phyloP scores from a whole-genome alignment of 495 filamentous ascomycete genomes.

The Cercophora newfieldiana region DNA sequence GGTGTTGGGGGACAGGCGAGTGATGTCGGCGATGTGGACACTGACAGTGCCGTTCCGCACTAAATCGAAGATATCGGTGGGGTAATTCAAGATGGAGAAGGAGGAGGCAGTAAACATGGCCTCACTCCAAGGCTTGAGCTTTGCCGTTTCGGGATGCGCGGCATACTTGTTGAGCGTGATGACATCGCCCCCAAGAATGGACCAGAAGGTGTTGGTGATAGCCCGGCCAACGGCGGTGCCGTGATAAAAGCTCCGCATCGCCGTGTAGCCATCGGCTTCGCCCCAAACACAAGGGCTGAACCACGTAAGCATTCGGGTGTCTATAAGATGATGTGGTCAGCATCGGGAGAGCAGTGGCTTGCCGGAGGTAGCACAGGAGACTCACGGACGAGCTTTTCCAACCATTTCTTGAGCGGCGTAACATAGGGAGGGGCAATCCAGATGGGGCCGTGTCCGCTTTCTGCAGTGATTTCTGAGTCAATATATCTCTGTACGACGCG shows the following conservation, averaged over 20 bases:
- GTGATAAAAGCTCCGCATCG: slow-evolving; percentile 59
- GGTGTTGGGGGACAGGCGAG: slow-evolving; percentile 44
- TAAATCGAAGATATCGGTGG: slow-evolving; percentile 62
- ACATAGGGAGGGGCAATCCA: slow-evolving; percentile 67
- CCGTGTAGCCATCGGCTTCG: slow-evolving; percentile 40
- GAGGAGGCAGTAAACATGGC: slow-evolving; percentile 64
- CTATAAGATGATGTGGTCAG: slow-evolving; percentile 16
- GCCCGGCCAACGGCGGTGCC: slow-evolving; percentile 64
- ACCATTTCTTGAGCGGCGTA: slow-evolving; percentile 46
- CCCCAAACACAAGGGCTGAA: slow-evolving; percentile 50
- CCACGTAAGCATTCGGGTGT: slow-evolving; percentile 45
- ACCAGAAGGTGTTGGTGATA: slow-evolving; percentile 70
- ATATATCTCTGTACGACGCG: not conserved
- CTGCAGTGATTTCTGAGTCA: slow-evolving; percentile 28
- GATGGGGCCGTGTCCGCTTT: slow-evolving; percentile 68
- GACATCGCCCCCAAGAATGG: slow-evolving; percentile 59
- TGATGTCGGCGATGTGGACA: slow-evolving; percentile 65
- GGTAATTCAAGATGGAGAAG: slow-evolving; percentile 70
- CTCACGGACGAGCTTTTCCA: slow-evolving; percentile 61
- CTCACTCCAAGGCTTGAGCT: slow-evolving; percentile 63
- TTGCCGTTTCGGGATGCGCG: slow-evolving; percentile 60
- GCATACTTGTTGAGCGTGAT: slow-evolving; percentile 58
- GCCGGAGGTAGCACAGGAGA: not conserved
- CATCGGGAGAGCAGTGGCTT: not conserved
- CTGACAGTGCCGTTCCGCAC: slow-evolving; percentile 58